phyloP scores from a whole-genome alignment of 2,329 filamentous ascomycete species.

The Phialocephala sp. region DNA sequence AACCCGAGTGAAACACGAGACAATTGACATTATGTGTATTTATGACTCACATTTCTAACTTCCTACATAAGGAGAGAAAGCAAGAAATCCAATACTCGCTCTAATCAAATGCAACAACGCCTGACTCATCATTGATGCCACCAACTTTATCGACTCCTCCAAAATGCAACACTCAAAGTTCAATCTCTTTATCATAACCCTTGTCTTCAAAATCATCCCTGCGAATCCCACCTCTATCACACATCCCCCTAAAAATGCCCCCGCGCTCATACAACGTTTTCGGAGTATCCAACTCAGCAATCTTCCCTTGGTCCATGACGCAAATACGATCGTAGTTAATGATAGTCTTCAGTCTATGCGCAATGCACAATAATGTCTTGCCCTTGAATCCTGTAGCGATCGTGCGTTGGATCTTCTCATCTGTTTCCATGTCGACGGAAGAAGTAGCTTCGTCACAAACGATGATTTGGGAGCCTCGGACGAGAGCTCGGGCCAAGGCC shows the following conservation, averaged over 20 bases:
- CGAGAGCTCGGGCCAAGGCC: conserved; percentile 89
- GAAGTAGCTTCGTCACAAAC: conserved; percentile 97
- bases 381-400: conserved; percentile 86
- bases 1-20: not conserved
- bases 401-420: conserved; percentile 91
- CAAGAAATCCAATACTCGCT: not conserved
- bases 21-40: not conserved
- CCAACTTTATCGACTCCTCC: conserved; percentile 4
- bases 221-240: conserved; percentile 62
- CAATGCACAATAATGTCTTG: conserved; percentile 89
- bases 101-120: not conserved
- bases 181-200: not conserved
- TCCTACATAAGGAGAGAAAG: not conserved
- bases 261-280: conserved; percentile 72
- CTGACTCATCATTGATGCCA: not conserved
- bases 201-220: conserved; percentile 40
- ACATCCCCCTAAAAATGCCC: conserved; percentile 79
- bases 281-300: conserved; percentile 86
- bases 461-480: conserved; percentile 87
- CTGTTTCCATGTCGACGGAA: conserved; percentile 93
- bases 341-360: conserved; percentile 89
- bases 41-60: not conserved
- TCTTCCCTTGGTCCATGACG: conserved; percentile 89
- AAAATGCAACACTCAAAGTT: not conserved
- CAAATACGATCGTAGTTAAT: conserved; percentile 94